Percentiles rank a stretch among this genome's conserved stretches.
Conservation (phyloP, 345 rosid genomes). For the Moringa oleifera region DNA sequence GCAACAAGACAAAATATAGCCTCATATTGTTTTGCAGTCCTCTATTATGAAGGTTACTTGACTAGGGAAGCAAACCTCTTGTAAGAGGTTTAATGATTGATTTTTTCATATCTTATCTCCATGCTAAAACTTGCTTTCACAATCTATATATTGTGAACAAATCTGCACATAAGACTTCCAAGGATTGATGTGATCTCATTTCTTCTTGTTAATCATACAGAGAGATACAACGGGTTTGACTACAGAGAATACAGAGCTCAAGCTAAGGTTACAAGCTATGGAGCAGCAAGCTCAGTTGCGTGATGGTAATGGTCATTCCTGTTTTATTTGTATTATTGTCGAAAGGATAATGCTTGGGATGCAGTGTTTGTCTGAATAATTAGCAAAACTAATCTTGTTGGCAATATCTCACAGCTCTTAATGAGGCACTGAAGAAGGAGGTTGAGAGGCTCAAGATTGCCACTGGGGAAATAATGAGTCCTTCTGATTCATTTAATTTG, state of each 20-base stretch:
- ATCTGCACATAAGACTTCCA: neutral
- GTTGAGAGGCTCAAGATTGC: constrained; percentile 57
- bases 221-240: constrained; percentile 67
- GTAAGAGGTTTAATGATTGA: neutral
- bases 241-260: constrained; percentile 70
- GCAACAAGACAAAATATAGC: too few relatives aligned
- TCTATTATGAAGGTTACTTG: neutral
- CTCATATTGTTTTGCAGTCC: neutral
- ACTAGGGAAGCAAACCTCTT: neutral
- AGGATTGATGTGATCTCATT: neutral
- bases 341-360: neutral
- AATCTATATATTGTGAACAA: neutral
- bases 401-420: constrained; percentile 35
- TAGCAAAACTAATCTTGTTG: neutral
- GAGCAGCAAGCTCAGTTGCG: constrained; percentile 83
- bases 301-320: constrained; percentile 45
- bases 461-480: constrained; percentile 44
- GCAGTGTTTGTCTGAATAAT: neutral
- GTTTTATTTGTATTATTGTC: too few relatives aligned
- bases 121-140: too few relatives aligned
- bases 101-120: too few relatives aligned
- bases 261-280: constrained; percentile 66
- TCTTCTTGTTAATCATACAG: constrained; percentile 26
- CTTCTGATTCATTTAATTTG: constrained; percentile 37
- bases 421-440: constrained; percentile 64